phyloP scores from a whole-genome alignment of 78 protist genomes.

The Dictyostelium citrinum region DNA sequence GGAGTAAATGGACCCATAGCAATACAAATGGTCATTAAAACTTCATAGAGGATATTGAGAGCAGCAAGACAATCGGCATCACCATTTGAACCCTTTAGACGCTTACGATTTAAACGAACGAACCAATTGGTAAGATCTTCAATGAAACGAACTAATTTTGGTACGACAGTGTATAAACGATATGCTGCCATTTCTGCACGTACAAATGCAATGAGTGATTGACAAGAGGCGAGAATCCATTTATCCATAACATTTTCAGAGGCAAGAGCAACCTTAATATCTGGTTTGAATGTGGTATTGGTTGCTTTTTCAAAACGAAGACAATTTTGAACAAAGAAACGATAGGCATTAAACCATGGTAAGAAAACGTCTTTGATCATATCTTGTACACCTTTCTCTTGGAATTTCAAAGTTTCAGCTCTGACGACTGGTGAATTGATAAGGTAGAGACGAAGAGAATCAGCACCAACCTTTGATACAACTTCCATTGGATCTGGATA shows the following conservation, averaged over 20 bases:
- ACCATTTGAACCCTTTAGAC: conserved; percentile 81
- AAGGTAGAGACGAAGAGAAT: conserved; percentile 98
- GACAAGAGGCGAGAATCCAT: conserved; percentile 94
- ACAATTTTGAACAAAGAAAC: conserved; percentile 93
- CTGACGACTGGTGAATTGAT: conserved; percentile 99
- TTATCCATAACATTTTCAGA: conserved; percentile 95
- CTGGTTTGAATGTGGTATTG: conserved; percentile 53
- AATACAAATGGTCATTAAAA: conserved; percentile 83
- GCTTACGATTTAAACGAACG: conserved; percentile 86
- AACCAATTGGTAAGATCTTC: conserved; percentile 98
- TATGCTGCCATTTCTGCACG: conserved; percentile 97
- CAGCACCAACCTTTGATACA: conserved; percentile 97
- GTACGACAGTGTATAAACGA: conserved; percentile 99
- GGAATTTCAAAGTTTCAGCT: conserved; percentile 96
- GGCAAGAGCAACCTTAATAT: conserved; percentile 2
- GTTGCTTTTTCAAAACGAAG: conserved; percentile 15
- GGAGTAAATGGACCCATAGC: conserved; percentile 99
- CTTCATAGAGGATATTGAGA: conserved; percentile 88
- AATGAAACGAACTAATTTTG: conserved; percentile 90
- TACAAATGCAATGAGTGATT: conserved; percentile 88
- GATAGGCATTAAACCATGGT: conserved; percentile 97
- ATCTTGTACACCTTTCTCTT: conserved; percentile 92
- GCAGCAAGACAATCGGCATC: conserved; percentile 79
- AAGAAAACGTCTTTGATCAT: conserved; percentile 94
- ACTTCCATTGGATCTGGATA: conserved; percentile 97